Base-by-base conservation (phyloP, 352 stramenopile genomes). In the Globisporangium canariense region DNA sequence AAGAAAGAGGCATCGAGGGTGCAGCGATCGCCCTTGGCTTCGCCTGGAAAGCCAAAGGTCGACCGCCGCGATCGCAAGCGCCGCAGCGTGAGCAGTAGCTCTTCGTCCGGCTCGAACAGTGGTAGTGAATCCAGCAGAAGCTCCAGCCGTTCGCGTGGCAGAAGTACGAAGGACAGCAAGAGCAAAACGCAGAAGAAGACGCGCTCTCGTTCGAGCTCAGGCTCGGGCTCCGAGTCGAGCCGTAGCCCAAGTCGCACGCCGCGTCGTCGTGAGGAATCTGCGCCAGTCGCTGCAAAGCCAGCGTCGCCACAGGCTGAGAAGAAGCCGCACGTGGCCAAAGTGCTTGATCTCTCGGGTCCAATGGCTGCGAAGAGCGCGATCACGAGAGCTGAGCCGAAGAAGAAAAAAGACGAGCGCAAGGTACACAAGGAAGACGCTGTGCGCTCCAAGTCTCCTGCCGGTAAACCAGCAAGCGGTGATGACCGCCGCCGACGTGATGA, bases 81-180 rank as follows among this genome's bases (percentile, higher is more conserved):
- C 9, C 64, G 52, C 28, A 65, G 64, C 34, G 54, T 25, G 16
- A 68, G 62, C 28, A n/a, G 50, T n/a, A 66, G 61, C 41, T 81
- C 71, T 43, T 68, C 52, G 14, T 81, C 68, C 25, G 60, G 64
- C 0, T 43, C 65, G 16, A 66, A 55, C 41, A 71, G 70, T 22
- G 59, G 49, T 4, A 65, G 66, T 46, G 53, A 14, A 5, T 77
- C 69, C 38, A 70, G 65, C 51, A 52, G 56, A 30, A 69, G 57
- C 40, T 58, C 45, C 18, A 69, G 64, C 53, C 75, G 64, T 36
- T 75, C 69, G 25, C 70, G 60, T 22, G 54, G 41, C 25, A 60
- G 54, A 6, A 74, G 69, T 25, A 8, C 6, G 9, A 60, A 60
- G 60, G 22, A 28, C 16, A 34, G 9, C 58, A 57, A 45, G 30